Percentiles rank a stretch among this genome's conserved stretches.
phyloP scores from a whole-genome alignment of 106 monocot species.

The Dendrobium catenatum region DNA sequence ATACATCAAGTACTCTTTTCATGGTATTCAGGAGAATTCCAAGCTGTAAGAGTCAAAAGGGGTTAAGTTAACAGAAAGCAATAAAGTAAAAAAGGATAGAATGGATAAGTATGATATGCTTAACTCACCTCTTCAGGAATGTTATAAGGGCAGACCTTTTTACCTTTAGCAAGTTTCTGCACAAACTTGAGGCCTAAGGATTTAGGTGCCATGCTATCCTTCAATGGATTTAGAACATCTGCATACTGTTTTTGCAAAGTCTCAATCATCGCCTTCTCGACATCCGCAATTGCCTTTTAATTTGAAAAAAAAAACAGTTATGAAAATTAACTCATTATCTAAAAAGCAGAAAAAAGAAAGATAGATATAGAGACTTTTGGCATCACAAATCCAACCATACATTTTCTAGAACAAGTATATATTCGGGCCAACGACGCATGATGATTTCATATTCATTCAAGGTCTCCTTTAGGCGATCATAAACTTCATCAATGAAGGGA shows the following conservation, averaged over 20 bases:
- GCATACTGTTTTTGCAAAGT: slow-evolving; percentile 88
- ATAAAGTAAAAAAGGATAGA: neutral
- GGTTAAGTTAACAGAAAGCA: neutral
- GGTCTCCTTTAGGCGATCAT: slow-evolving; percentile 63
- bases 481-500: slow-evolving; percentile 95
- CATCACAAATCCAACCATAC: slow-evolving; percentile 25
- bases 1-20: slow-evolving; percentile 88
- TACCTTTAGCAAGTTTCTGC: slow-evolving; percentile 82
- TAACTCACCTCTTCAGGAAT: slow-evolving; percentile 71
- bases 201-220: slow-evolving; percentile 78
- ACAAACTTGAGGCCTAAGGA: slow-evolving; percentile 93
- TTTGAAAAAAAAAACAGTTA: neutral
- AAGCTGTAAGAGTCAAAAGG: slow-evolving; percentile 26
- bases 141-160: slow-evolving; percentile 49
- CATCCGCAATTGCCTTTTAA: slow-evolving; percentile 88
- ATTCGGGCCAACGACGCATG: slow-evolving; percentile 95
- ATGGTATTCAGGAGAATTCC: slow-evolving; percentile 90
- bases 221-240: slow-evolving; percentile 77
- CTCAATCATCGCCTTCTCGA: slow-evolving; percentile 85
- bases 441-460: slow-evolving; percentile 90
- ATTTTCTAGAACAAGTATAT: slow-evolving; percentile 75
- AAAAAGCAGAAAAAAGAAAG: neutral
- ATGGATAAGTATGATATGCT: neutral
- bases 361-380: neutral
- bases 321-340: neutral